Percentiles rank a stretch among this genome's conserved stretches.
These are phyloP conservation scores for Tulasnella sp. DNA, from an alignment of 768 basidiomycete genomes.

Conservation along the genomic window DNA sequence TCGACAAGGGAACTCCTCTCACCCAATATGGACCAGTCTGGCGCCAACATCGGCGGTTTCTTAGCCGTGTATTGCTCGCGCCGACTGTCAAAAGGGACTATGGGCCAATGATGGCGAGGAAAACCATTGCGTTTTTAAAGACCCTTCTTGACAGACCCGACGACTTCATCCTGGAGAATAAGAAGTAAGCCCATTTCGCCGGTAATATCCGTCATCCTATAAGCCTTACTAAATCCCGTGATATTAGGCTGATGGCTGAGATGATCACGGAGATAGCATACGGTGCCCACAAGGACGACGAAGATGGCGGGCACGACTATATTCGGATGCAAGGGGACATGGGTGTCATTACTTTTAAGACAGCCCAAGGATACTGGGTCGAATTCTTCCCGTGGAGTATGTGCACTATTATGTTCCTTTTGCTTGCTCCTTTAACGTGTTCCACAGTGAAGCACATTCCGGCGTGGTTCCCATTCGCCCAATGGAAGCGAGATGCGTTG, in stretches of 20 bases:
- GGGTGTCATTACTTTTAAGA: background rate
- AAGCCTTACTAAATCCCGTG: background rate
- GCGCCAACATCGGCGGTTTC: background rate
- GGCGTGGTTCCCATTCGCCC: background rate
- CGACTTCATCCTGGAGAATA: background rate
- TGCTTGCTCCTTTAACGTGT: background rate
- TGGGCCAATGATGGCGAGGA: background rate
- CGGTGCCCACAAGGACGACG: background rate
- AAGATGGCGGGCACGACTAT: background rate
- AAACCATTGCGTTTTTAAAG: background rate
- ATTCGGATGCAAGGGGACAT: background rate
- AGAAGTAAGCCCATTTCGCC: background rate
- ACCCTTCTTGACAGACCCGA: slow-evolving; percentile 8
- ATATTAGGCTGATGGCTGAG: background rate
- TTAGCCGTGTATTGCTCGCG: background rate
- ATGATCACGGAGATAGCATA: background rate
- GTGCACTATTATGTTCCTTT: background rate
- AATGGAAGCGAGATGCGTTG: background rate
- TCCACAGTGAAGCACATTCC: background rate
- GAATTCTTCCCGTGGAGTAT: background rate
- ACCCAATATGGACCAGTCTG: background rate
- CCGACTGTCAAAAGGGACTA: slow-evolving; percentile 6
- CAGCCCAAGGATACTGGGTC: background rate
- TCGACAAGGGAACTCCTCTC: background rate
- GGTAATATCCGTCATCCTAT: background rate